A percentile compares a stretch with the other conserved stretches of the same genome.
These are phyloP conservation scores for Chaetomiaceae sp. DNA, from an alignment of 2,329 filamentous ascomycete genomes.

Conservation along the genomic window DNA sequence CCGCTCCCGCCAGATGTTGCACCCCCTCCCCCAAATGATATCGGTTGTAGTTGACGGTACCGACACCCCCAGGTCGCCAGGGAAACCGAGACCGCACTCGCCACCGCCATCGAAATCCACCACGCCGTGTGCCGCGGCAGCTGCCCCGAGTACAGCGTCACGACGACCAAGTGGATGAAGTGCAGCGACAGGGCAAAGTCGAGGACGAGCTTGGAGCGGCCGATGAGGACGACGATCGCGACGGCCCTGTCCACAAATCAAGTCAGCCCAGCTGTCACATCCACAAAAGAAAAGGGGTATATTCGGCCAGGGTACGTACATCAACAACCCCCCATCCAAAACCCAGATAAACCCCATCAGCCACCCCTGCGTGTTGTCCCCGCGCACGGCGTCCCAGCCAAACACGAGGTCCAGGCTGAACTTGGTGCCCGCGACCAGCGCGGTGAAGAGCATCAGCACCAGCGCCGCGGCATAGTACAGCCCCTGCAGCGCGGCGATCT, in stretches of 20 bases:
- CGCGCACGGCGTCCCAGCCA: slow-evolving; percentile 55
- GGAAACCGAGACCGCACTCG: slow-evolving; percentile 44
- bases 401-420: slow-evolving; percentile 54
- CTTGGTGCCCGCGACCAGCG: slow-evolving; percentile 52
- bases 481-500: slow-evolving; percentile 54
- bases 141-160: slow-evolving; percentile 70
- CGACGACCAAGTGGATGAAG: slow-evolving; percentile 33
- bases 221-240: slow-evolving; percentile 76
- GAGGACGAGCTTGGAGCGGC: slow-evolving; percentile 87
- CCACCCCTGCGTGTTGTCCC: slow-evolving; percentile 60
- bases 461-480: slow-evolving; percentile 39
- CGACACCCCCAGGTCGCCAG: slow-evolving; percentile 88
- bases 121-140: slow-evolving; percentile 77
- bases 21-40: slow-evolving; percentile 69
- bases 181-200: slow-evolving; percentile 85
- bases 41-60: slow-evolving; percentile 83
- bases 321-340: slow-evolving; percentile 50
- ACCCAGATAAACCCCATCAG: slow-evolving; percentile 55
- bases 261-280: not conserved
- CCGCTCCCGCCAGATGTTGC: slow-evolving; percentile 26
- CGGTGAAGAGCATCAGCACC: slow-evolving; percentile 42
- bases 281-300: not conserved
- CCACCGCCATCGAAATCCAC: slow-evolving; percentile 64
- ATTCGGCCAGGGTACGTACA: slow-evolving; percentile 36
- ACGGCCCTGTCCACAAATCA: slow-evolving; percentile 57